Evolutionary conservation across 2,329 filamentous ascomycete species (phyloP).

Genomic region (Penicillium sp.): DNA sequence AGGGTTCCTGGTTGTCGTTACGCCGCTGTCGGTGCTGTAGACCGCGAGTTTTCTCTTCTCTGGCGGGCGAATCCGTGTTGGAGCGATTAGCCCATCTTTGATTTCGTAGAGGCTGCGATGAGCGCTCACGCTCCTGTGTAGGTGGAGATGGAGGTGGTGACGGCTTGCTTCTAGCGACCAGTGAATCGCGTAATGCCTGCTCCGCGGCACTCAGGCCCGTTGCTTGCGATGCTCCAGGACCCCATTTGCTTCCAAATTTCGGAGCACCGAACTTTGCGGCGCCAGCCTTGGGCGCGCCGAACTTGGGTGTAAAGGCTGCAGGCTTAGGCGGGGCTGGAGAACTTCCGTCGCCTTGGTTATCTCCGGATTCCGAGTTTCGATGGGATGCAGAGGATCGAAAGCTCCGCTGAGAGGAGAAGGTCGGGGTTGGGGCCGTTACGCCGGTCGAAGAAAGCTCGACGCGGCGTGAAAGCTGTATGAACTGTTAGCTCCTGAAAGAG

Average conservation of each 20-base stretch:
- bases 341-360: constrained; percentile 22
- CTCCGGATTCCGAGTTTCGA: constrained; percentile 25
- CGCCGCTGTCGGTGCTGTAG: neutral
- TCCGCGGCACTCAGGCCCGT: constrained; percentile 30
- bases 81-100: neutral
- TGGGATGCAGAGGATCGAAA: constrained; percentile 34
- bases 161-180: neutral
- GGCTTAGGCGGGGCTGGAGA: constrained; percentile 11
- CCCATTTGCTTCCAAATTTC: constrained; percentile 34
- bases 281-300: neutral
- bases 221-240: constrained; percentile 18
- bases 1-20: neutral
- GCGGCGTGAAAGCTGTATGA: constrained; percentile 37
- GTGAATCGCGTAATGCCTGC: constrained; percentile 3
- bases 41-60: neutral
- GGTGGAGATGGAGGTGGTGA: neutral
- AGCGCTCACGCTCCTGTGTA: neutral
- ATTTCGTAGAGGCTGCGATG: neutral
- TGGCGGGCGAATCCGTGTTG: neutral
- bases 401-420: constrained; percentile 29
- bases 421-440: constrained; percentile 18
- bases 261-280: constrained; percentile 4
- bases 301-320: constrained; percentile 21
- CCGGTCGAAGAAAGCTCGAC: constrained; percentile 40
- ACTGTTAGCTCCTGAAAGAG: neutral